phyloP scores from a whole-genome alignment of 2,329 filamentous ascomycete genomes.

The Neurospora sp. region DNA sequence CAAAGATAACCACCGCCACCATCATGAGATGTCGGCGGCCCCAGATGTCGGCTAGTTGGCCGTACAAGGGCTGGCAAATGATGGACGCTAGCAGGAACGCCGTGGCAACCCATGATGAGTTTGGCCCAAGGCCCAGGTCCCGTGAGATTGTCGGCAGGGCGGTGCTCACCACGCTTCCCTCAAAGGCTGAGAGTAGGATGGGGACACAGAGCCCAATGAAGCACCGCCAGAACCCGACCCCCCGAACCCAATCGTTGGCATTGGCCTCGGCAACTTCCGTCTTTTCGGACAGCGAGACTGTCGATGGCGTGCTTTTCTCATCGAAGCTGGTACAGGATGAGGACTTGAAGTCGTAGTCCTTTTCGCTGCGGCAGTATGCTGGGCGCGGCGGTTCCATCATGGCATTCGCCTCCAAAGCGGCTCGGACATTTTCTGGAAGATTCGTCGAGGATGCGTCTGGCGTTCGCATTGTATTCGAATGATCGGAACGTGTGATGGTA shows the following conservation, averaged over 20 bases:
- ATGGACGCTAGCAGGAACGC: constrained; percentile 22
- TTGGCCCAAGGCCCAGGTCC: constrained; percentile 13
- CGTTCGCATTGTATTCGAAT: neutral
- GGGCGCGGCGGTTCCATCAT: neutral
- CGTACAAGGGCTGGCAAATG: constrained; percentile 35
- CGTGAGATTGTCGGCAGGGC: constrained; percentile 16
- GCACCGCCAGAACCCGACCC: constrained; percentile 16
- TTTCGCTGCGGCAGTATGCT: neutral
- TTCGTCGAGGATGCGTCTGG: neutral
- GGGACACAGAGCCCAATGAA: constrained; percentile 16
- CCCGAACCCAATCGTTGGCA: constrained; percentile 8
- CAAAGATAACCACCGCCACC: constrained; percentile 31
- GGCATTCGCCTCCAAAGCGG: neutral
- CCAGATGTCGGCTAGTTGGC: constrained; percentile 36
- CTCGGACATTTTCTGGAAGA: neutral
- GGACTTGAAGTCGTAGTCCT: neutral
- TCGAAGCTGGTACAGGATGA: neutral
- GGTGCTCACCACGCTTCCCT: constrained; percentile 19
- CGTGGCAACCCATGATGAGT: constrained; percentile 21
- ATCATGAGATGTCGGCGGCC: constrained; percentile 32
- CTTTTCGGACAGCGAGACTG: neutral
- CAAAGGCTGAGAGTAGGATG: constrained; percentile 17
- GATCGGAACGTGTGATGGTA: neutral
- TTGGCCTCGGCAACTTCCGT: neutral
- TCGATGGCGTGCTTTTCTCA: neutral